Conservation (phyloP, 2,329 filamentous ascomycete species). For the Stachybotrys echinatus region DNA sequence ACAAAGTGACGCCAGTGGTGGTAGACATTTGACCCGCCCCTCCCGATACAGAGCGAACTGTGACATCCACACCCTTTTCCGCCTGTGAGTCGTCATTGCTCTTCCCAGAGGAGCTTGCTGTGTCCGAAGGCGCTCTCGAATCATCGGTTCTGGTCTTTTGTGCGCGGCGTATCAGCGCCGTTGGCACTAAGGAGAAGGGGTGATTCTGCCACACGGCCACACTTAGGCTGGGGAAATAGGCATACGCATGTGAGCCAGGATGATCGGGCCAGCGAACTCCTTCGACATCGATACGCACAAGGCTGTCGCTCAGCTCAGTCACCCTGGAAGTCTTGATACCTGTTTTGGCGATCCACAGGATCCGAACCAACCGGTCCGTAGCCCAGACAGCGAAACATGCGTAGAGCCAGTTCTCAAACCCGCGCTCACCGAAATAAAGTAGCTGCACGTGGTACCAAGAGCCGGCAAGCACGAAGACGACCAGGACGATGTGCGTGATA, state of each 20-base stretch:
- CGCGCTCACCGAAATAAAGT: background rate
- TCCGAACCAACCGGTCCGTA: slow-evolving; percentile 37
- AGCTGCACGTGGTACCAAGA: slow-evolving; percentile 34
- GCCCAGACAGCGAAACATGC: slow-evolving; percentile 19
- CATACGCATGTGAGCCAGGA: slow-evolving; percentile 33
- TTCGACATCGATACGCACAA: slow-evolving; percentile 35
- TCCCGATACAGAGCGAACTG: background rate
- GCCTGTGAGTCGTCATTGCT: background rate
- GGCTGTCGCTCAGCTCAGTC: slow-evolving; percentile 23
- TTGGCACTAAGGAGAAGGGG: slow-evolving; percentile 38
- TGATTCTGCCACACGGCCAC: slow-evolving; percentile 48
- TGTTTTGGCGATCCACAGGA: slow-evolving; percentile 28
- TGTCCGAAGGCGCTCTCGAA: background rate
- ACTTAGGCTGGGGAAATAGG: slow-evolving; percentile 36
- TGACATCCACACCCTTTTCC: background rate
- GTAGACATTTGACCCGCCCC: background rate
- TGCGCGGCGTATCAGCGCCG: background rate
- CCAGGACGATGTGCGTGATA: slow-evolving; percentile 29
- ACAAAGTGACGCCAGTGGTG: slow-evolving; percentile 25
- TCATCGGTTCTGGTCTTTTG: background rate
- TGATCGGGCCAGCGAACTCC: slow-evolving; percentile 26
- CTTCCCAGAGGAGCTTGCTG: background rate
- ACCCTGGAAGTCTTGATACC: slow-evolving; percentile 32
- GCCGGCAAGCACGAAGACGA: slow-evolving; percentile 31
- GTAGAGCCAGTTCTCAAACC: slow-evolving; percentile 37